Percentiles rank a stretch among this genome's conserved stretches.
These are phyloP conservation scores for Dryadomyces quercus-mongolicae DNA, from an alignment of 2,329 filamentous ascomycete species.

Conservation along the genomic window DNA sequence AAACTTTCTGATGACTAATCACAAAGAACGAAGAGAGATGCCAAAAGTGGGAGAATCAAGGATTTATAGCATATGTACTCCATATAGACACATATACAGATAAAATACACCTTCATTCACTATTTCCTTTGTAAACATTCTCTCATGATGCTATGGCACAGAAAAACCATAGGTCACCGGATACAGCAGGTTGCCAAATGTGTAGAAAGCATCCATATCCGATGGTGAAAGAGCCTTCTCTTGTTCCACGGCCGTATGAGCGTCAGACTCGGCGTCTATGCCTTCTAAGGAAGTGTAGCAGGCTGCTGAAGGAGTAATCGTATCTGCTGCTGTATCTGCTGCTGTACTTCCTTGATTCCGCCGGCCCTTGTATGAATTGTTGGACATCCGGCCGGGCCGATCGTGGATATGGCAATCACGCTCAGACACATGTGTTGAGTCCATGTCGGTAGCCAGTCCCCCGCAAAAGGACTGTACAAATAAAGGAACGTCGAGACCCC, in stretches of 20 bases:
- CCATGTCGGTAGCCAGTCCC: neutral
- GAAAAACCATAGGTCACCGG: conserved; percentile 14
- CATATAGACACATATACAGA: too few relatives aligned
- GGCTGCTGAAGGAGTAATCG: too few relatives aligned
- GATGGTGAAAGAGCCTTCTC: conserved; percentile 6
- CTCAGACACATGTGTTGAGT: neutral
- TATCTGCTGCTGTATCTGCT: too few relatives aligned
- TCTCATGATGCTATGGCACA: neutral
- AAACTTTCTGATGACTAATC: neutral
- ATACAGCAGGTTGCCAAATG: conserved; percentile 15
- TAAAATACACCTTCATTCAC: neutral
- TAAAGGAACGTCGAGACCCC: conserved; percentile 15
- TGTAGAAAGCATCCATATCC: conserved; percentile 6
- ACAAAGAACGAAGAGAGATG: too few relatives aligned
- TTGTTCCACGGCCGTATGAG: neutral
- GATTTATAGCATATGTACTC: too few relatives aligned
- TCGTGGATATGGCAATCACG: neutral
- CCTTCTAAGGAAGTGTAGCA: neutral
- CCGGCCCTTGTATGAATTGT: neutral
- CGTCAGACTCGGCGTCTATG: neutral
- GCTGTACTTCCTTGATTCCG: too few relatives aligned
- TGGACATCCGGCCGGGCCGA: neutral
- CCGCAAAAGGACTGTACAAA: conserved; percentile 19
- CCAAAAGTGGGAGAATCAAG: too few relatives aligned
- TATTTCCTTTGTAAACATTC: neutral